Conservation (phyloP, 106 monocot species). For the Alisma plantagoaquatica region DNA sequence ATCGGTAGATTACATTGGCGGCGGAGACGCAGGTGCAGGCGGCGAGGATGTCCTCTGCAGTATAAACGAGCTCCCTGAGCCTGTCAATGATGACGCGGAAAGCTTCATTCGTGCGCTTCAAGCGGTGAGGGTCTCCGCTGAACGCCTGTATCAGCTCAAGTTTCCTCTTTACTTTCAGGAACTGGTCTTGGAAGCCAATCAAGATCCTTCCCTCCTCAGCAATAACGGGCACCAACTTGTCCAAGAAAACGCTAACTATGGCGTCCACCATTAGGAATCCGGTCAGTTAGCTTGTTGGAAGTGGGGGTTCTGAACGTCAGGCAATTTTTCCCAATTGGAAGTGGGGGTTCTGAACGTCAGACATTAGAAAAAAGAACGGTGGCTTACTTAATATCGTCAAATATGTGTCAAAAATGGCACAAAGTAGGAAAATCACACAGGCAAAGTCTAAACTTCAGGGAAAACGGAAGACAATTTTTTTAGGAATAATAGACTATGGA, state of each 20-base stretch:
- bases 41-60: slow-evolving; percentile 5
- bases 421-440: no score
- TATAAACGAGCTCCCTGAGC: slow-evolving; percentile 3
- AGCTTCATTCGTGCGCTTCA: not conserved
- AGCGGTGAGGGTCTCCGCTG: not conserved
- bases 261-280: slow-evolving; percentile 13
- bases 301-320: no score
- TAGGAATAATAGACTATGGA: no score
- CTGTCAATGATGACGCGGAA: not conserved
- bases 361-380: no score
- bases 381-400: no score
- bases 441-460: no score
- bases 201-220: not conserved
- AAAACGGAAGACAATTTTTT: no score
- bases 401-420: no score
- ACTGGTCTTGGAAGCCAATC: not conserved
- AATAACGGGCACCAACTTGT: slow-evolving; percentile 1
- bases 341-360: no score
- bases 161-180: not conserved
- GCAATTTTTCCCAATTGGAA: no score
- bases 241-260: slow-evolving; percentile 1
- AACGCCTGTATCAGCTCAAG: not conserved
- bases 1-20: not conserved
- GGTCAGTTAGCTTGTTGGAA: no score
- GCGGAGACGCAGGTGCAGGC: not conserved